A percentile compares a stretch with the other conserved stretches of the same genome.
Evolutionary conservation across 1,284 basidiomycete species (phyloP).

Genomic region (Austroboletus niveus): DNA sequence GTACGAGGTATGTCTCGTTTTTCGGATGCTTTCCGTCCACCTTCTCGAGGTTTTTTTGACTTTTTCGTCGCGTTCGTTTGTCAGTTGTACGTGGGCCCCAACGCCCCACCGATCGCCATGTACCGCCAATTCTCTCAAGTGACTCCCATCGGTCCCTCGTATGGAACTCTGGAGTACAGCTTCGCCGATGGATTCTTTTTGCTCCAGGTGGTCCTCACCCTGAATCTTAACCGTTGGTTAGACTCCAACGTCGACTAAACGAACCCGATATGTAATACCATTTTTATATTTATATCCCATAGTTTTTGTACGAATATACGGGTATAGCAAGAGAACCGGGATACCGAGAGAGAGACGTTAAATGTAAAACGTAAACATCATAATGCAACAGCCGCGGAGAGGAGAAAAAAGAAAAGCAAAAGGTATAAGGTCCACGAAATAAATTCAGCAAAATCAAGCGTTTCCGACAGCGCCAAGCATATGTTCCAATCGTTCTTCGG

Average conservation of each 20-base stretch:
- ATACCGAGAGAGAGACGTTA: background rate
- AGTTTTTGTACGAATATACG: conserved; percentile 33
- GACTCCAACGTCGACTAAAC: conserved; percentile 51
- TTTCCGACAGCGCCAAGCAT: conserved; percentile 62
- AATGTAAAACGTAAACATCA: conserved; percentile 1
- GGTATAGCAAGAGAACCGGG: conserved; percentile 21
- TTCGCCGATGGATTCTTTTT: conserved; percentile 60
- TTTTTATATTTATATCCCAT: conserved; percentile 34
- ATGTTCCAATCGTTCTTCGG: conserved; percentile 73
- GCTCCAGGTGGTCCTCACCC: conserved; percentile 59
- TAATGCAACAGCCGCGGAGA: conserved; percentile 10
- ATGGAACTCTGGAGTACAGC: conserved; percentile 60
- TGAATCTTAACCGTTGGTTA: conserved; percentile 73
- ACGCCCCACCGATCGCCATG: conserved; percentile 47
- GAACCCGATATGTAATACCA: conserved; percentile 6
- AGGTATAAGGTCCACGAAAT: conserved; percentile 11
- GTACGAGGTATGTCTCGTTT: conserved; percentile 48
- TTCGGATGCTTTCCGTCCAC: background rate
- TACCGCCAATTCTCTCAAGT: conserved; percentile 52
- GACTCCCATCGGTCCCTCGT: conserved; percentile 60
- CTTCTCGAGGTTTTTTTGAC: background rate
- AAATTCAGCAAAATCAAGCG: conserved; percentile 28
- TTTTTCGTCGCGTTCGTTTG: background rate
- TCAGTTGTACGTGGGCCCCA: conserved; percentile 48
- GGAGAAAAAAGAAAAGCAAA: conserved; percentile 9